Base-by-base conservation (phyloP, 768 basidiomycete species). In the Leccinum pellstonianum region DNA sequence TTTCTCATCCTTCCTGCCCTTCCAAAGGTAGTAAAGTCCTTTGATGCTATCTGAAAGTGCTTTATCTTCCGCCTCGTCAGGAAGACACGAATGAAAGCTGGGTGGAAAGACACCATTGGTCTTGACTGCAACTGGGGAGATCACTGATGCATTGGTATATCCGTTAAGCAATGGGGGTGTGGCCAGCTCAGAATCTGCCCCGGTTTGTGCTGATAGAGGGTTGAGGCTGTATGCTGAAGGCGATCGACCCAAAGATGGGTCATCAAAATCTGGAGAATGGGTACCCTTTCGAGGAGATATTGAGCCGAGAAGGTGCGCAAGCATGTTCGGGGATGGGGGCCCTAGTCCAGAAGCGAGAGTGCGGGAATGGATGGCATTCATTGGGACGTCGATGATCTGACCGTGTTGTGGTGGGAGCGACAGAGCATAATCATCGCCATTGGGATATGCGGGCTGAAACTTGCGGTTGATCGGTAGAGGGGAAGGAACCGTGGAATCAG, bases 401-500 rank as follows among this genome's bases (percentile, higher is more conserved):
- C 56, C 56, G 11, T 52, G 43, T 41, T 62, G 68, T 6, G 35
- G 29, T 48, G 53, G 61, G 46, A 58, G 58, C 23, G 54, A 10
- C 10, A 47, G 29, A 21, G 43, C 21, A 17, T 51, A 51, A 57
- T 55, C 60, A 27, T 55, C 54, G 49, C 52, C 61, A 4, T 52
- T 35, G 19, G 55, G 48, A 52, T 59, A 37, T 0, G 23, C 58
- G 21, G 64, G 60, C 37, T 62, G 70, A 14, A 71, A 65, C 52
- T 66, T 74, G 56, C 72, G 73, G 52, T 63, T 66, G 23, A 58
- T 63, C 48, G 74, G 75, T 31, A 74, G 58, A n/a, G 82, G 66
- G 65, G 88, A 73, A 2, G 88, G 87, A 15, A 84, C 67, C 19
- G 86, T 88, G 15, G 89, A 90, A 68, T 90, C 88, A 15, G 82